phyloP scores from a whole-genome alignment of 352 stramenopile genomes.

The Pythium periplocum region DNA sequence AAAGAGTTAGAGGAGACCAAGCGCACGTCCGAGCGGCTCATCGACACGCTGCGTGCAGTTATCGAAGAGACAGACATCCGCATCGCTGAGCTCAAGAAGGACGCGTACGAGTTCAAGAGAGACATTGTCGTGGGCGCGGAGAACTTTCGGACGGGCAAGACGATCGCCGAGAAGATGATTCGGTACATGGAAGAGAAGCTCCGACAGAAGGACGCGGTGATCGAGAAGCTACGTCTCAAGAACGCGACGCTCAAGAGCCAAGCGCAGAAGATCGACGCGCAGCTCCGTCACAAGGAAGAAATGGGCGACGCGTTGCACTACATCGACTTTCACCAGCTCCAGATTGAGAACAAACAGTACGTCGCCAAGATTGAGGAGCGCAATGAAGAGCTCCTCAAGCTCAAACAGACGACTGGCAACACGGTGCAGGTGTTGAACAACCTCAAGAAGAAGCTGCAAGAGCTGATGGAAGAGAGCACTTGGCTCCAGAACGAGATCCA shows the following conservation, averaged over 20 bases:
- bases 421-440: slow-evolving; percentile 90
- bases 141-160: slow-evolving; percentile 93
- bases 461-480: slow-evolving; percentile 77
- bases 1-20: slow-evolving; percentile 90
- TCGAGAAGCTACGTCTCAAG: slow-evolving; percentile 93
- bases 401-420: slow-evolving; percentile 88
- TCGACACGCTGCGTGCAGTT: slow-evolving; percentile 90
- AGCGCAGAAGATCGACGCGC: slow-evolving; percentile 88
- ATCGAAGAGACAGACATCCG: slow-evolving; percentile 93
- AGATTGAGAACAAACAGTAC: slow-evolving; percentile 98
- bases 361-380: slow-evolving; percentile 92
- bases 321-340: slow-evolving; percentile 95
- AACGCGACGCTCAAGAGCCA: slow-evolving; percentile 92
- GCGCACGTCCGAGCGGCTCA: slow-evolving; percentile 87
- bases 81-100: slow-evolving; percentile 93
- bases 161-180: slow-evolving; percentile 91
- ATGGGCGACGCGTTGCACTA: slow-evolving; percentile 94
- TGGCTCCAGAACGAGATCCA: slow-evolving; percentile 83
- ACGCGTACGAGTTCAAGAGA: slow-evolving; percentile 95
- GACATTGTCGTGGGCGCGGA: slow-evolving; percentile 93
- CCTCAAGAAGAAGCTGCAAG: slow-evolving; percentile 86
- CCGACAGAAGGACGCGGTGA: slow-evolving; percentile 87
- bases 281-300: slow-evolving; percentile 93
- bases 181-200: slow-evolving; percentile 95
- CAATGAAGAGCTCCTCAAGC: slow-evolving; percentile 90